Evolutionary conservation across 129 eudicot species (phyloP), one percentile per base, ranked within the genome.

Genomic region (Smallanthus sonchifolius): DNA sequence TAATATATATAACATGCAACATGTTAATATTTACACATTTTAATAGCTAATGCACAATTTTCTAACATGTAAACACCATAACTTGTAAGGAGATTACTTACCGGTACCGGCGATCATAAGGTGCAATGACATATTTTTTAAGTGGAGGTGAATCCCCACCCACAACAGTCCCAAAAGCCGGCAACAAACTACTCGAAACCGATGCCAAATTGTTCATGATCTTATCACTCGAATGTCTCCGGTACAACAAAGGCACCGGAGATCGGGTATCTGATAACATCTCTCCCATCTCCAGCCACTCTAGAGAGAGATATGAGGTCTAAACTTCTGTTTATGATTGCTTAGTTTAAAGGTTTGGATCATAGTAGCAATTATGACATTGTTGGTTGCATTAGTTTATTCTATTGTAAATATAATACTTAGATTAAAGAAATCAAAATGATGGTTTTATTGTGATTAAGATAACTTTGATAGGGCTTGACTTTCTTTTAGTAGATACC

Each of bases 71-170:
- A 76, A 37, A 24, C 6, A 40, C 38, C n/a, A 78, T 49, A 59
- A 45, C n/a, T 45, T 42, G 67, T 61, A 34, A 2, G 7, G 16
- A 37, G 61, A 39, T 32, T 49, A 61, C 81, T 74, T 77, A 86
- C 95, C 97, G 77, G 67, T 91, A 91, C 67, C 97, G 79, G 35
- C 95, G 91, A 76, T 91, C 95, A 76, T 86, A 88, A 5, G 97
- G 97, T 28, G 92, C 97, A 76, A 91, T 86, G 6, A 86, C 86
- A 80, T 84, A 91, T 63, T 71, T 84, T 19, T 55, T 77, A 28
- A 86, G 79, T 2, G 65, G 74, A 7, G 75, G 42, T 36, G 87
- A 68, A 65, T 83, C 88, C 8, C 84, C 95, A 40, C 91, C 91
- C 37, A 88, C 90, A 30, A 82, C 71, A 0, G 97, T 91, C 10